Base-by-base conservation (phyloP, 2,329 filamentous ascomycete genomes). In the Pseudogymnoascus sp. region DNA sequence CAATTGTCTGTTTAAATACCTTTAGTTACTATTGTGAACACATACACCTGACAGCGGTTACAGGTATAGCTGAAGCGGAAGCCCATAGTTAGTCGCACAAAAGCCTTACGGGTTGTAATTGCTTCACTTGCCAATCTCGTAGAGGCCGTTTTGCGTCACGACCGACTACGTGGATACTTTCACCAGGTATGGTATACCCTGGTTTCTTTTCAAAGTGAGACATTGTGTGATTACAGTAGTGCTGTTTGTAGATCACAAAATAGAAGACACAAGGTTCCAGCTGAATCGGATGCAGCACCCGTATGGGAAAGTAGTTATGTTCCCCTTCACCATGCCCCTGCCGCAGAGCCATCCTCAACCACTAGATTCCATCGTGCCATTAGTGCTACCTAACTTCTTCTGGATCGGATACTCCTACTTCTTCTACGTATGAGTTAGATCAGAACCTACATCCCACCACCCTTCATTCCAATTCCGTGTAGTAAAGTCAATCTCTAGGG, bases 401-500 rank as follows among this genome's bases (percentile, higher is more conserved):
- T 1, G 4, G 43, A 28, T 23, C 43, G 9, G 23, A 49, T 28
- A 25, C 6, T 49, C n/a, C 25, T 33, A 7, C 25, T 55, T 18
- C 45, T 25, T 55, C 45, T 55, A 55, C n/a, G 45, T 33, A 12
- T 33, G 5, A 12, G 25, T 16, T 18, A 33, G 45, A 12, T 55
- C 25, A 11, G n/a, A 28, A 18, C 25, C 25, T 55, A 55, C n/a
- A 55, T 33, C 45, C 43, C 45, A 55, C 45, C 45, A 55, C n/a
- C 25, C 45, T 55, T 55, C 45, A 33, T 55, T 55, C 45, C 45
- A 55, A 55, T 55, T 55, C 25, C 25, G 18, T n/a, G 45, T 33
- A 55, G 45, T 55, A 33, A 55, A 55, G 25, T 55, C 45, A 5
- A 33, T 55, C 45, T 55, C 45, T 11, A 55, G 45, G 25, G 45